These are phyloP conservation scores for Exophiala viscosa DNA, from an alignment of 2,329 filamentous ascomycete genomes.

Conservation along the genomic window DNA sequence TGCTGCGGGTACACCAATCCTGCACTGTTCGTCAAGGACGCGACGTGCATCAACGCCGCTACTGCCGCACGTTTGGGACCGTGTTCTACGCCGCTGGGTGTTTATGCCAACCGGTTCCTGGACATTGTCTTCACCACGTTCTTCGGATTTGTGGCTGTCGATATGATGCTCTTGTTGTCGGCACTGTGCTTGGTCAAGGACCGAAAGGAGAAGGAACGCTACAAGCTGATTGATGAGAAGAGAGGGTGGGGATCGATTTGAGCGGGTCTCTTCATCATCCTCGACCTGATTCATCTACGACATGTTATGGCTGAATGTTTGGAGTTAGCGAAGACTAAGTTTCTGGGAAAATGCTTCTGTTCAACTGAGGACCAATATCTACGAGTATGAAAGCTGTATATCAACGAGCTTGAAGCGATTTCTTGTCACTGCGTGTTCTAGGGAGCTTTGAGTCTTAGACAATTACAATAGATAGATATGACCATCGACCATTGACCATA, in stretches of 20 bases:
- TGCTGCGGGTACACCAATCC: constrained; percentile 79
- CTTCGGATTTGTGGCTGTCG: constrained; percentile 71
- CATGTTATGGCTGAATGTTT: too few relatives aligned
- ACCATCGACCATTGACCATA: too few relatives aligned
- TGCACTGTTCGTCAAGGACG: constrained; percentile 66
- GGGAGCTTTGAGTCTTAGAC: too few relatives aligned
- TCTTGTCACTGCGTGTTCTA: too few relatives aligned
- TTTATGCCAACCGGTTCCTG: constrained; percentile 66
- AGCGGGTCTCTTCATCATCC: neutral
- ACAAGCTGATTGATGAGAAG: constrained; percentile 79
- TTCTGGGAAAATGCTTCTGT: too few relatives aligned
- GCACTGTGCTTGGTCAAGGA: constrained; percentile 76
- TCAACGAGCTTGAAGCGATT: too few relatives aligned
- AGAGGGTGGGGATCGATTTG: constrained; percentile 41
- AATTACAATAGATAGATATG: too few relatives aligned
- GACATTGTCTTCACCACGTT: constrained; percentile 74
- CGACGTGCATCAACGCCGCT: constrained; percentile 65
- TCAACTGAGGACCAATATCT: too few relatives aligned
- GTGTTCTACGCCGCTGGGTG: constrained; percentile 64
- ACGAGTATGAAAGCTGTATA: too few relatives aligned
- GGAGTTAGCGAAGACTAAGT: too few relatives aligned
- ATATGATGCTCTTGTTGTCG: constrained; percentile 65
- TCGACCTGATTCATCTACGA: too few relatives aligned
- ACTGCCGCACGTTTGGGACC: constrained; percentile 67
- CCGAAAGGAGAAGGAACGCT: constrained; percentile 73